Percentiles rank a stretch among this genome's conserved stretches.
Conservation (phyloP, 2,329 filamentous ascomycete species). For the Mycosphaerella sp. region DNA sequence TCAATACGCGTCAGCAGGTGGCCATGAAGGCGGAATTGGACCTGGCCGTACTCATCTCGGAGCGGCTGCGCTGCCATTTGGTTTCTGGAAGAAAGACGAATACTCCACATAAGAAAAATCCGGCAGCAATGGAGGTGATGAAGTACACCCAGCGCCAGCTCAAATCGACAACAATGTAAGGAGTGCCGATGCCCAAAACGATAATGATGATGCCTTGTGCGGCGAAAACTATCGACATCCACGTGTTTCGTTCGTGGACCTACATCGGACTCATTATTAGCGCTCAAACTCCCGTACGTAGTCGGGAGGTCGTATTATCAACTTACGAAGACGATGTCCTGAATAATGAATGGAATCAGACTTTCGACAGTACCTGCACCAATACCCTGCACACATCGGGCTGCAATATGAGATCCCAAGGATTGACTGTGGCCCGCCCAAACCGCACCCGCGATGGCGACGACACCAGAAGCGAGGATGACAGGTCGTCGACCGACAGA, state of each 20-base stretch:
- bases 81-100: slow-evolving; percentile 29
- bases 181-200: slow-evolving; percentile 25
- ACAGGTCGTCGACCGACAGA: slow-evolving; percentile 28
- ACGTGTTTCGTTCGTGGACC: slow-evolving; percentile 30
- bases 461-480: slow-evolving; percentile 23
- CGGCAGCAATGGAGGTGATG: slow-evolving; percentile 24
- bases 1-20: not conserved
- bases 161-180: slow-evolving; percentile 27
- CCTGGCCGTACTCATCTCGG: slow-evolving; percentile 22
- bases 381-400: slow-evolving; percentile 27
- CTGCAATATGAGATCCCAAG: slow-evolving; percentile 26
- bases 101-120: slow-evolving; percentile 24
- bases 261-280: slow-evolving; percentile 1
- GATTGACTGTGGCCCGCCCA: slow-evolving; percentile 27
- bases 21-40: not conserved
- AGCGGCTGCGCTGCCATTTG: slow-evolving; percentile 24
- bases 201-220: slow-evolving; percentile 30
- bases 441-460: slow-evolving; percentile 26
- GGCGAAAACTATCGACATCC: slow-evolving; percentile 28
- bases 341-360: slow-evolving; percentile 30
- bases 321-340: slow-evolving; percentile 26
- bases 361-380: slow-evolving; percentile 31
- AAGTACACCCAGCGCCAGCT: slow-evolving; percentile 31
- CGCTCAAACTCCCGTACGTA: not conserved
- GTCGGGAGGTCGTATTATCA: not conserved